A percentile compares a stretch with the other conserved stretches of the same genome.
Evolutionary conservation across 345 rosid genomes (phyloP).

Genomic region (Excoecaria agallocha): DNA sequence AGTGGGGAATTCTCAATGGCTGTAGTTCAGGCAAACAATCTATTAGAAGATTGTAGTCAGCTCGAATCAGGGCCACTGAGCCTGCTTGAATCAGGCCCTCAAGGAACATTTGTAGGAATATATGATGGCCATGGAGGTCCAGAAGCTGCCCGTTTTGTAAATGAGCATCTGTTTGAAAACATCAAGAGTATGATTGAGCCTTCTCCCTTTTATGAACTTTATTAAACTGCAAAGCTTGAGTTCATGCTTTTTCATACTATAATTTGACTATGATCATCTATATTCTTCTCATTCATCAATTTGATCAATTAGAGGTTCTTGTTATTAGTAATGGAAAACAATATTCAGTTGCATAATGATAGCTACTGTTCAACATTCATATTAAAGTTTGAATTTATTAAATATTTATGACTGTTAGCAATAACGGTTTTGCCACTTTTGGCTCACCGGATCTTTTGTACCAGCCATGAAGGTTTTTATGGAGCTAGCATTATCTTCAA

Average conservation of each 20-base stretch:
- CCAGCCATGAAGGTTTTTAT: neutral
- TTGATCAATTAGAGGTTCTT: neutral
- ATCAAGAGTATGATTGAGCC: conserved; percentile 57
- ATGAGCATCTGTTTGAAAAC: conserved; percentile 61
- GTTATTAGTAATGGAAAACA: neutral
- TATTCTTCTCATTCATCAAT: neutral
- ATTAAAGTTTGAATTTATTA: conserved; percentile 1
- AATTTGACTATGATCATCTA: neutral
- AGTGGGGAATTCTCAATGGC: conserved; percentile 95
- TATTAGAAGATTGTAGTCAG: conserved; percentile 84
- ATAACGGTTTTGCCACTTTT: neutral
- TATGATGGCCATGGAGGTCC: conserved; percentile 99
- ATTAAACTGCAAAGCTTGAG: neutral
- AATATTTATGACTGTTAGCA: neutral
- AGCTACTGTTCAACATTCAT: conserved; percentile 5
- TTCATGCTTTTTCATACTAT: conserved; percentile 4
- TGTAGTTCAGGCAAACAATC: conserved; percentile 77
- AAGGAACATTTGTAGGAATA: conserved; percentile 91
- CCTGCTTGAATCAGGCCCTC: conserved; percentile 66
- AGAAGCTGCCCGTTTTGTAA: conserved; percentile 82
- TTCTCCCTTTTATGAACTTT: conserved; percentile 9
- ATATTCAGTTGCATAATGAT: neutral
- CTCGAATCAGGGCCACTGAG: conserved; percentile 95
- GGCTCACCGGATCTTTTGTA: neutral
- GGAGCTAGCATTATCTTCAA: neutral